phyloP scores from a whole-genome alignment of 441 rosid genomes.

The Monsonia emarginata region DNA sequence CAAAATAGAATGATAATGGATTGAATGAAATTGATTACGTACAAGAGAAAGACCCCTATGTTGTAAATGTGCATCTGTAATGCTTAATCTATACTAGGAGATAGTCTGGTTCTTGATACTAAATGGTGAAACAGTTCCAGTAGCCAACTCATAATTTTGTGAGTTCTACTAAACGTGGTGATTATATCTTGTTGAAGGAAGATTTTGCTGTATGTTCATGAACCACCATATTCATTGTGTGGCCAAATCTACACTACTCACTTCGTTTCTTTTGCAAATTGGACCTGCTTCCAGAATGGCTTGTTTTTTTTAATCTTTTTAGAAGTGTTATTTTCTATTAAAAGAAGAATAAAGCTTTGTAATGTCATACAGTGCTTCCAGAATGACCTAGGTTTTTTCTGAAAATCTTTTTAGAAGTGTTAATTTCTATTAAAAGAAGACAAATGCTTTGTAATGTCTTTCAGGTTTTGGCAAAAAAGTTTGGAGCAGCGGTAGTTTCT shows the following conservation, averaged over 20 bases:
- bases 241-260: background rate
- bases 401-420: too few relatives aligned
- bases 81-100: background rate
- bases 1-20: too few relatives aligned
- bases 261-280: background rate
- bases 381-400: too few relatives aligned
- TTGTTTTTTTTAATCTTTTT: too few relatives aligned
- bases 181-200: too few relatives aligned
- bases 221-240: background rate
- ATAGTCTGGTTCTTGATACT: background rate
- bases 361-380: too few relatives aligned
- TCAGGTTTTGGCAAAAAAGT: slow-evolving; percentile 85
- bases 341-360: too few relatives aligned
- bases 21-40: too few relatives aligned
- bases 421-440: background rate
- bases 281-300: background rate
- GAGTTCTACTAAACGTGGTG: too few relatives aligned
- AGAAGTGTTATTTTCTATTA: too few relatives aligned
- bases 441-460: background rate
- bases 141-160: too few relatives aligned
- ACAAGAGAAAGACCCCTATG: too few relatives aligned
- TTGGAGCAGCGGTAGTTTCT: slow-evolving; percentile 86
- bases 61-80: background rate
- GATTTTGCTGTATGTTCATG: background rate
- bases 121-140: background rate